These are phyloP conservation scores for Alternaria triticina DNA, from an alignment of 2,329 filamentous ascomycete genomes.

Conservation along the genomic window DNA sequence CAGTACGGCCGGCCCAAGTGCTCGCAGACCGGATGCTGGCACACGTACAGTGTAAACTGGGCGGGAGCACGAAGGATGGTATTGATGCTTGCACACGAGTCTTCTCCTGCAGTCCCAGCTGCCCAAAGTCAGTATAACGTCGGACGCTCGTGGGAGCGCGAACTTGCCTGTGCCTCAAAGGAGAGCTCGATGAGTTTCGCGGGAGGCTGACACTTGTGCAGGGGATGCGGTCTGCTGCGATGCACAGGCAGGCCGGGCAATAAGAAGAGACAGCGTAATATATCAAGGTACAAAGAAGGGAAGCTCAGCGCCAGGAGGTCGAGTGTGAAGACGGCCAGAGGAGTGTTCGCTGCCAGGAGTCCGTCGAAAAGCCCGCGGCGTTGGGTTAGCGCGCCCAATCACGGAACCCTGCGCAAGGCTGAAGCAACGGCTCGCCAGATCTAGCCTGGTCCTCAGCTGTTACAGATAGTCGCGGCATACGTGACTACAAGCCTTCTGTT, in stretches of 20 bases:
- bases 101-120: conserved; percentile 40
- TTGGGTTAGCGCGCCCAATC: conserved; percentile 22
- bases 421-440: conserved; percentile 22
- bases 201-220: conserved; percentile 21
- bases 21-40: background rate
- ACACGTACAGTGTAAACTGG: conserved; percentile 14
- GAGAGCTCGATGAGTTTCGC: conserved; percentile 24
- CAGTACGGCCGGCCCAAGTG: background rate
- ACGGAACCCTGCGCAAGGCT: conserved; percentile 24
- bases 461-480: conserved; percentile 6
- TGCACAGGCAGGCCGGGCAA: conserved; percentile 16
- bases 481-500: background rate
- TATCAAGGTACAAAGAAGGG: conserved; percentile 30
- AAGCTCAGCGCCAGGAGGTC: conserved; percentile 14
- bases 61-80: background rate
- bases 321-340: conserved; percentile 8
- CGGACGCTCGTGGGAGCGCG: background rate
- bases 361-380: conserved; percentile 13
- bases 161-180: conserved; percentile 32
- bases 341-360: conserved; percentile 15
- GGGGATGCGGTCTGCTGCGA: conserved; percentile 14
- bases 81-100: conserved; percentile 20
- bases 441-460: conserved; percentile 13
- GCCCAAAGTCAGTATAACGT: background rate
- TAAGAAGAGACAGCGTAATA: conserved; percentile 31